Base-by-base conservation (phyloP, 2,329 filamentous ascomycete species). In the Akanthomyces lecanii region DNA sequence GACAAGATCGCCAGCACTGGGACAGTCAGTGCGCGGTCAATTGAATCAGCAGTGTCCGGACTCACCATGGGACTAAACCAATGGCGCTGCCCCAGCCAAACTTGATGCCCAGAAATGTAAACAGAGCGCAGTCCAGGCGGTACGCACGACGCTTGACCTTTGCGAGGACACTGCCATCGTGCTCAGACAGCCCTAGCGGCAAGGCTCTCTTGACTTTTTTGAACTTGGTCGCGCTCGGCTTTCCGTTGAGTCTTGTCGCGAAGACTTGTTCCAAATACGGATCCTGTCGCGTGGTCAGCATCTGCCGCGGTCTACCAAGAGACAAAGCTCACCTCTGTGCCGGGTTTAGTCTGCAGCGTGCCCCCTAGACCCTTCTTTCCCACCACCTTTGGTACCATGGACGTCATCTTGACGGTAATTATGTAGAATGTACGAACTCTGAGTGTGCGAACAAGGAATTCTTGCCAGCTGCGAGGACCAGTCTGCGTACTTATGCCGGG, bases 51-150 rank as follows among this genome's bases (percentile, higher is more conserved):
- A 33, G 12, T 23, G 36, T 36, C 38, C 4, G 5, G 10, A 83
- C 90, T 82, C 82, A 92, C 85, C 85, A 85, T 69, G 95, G 95
- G 62, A 98, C 76, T 8, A 98, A 73, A 16, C 89, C 95, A 70
- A 98, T 91, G 63, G 97, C 84, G 69, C 89, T 90, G 58, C 90
- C 86, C 92, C 92, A 97, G 61, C 95, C 95, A 72, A 98, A 93
- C 63, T 88, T 85, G 64, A 96, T 83, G 50, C 92, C 92, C 67
- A 89, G 85, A 71, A 91, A 85, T 71, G 85, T 92, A 79, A 94
- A 96, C 6, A 97, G 84, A 62, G 84, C 85, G 80, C 92, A 89
- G 75, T 98, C 95, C 30, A 97, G 85, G 44, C 86, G 84, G 76
- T 97, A 96, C 40, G 95, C 92, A 64, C 89, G 84, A 69, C 89